Base-by-base conservation (phyloP, 73 alveolate genomes). In the Breviolum minutum region DNA sequence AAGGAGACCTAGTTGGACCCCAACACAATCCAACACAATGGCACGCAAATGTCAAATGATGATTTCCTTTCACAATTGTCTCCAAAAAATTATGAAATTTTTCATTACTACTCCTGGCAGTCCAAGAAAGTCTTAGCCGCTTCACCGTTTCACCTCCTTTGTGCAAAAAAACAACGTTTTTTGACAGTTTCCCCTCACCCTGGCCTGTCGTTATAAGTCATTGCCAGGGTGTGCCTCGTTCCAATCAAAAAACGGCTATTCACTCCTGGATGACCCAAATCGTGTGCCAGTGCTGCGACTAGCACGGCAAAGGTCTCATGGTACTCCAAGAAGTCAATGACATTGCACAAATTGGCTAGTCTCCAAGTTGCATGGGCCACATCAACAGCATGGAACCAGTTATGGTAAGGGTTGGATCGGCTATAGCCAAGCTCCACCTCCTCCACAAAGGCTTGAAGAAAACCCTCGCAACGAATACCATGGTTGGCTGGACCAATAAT, bases 291-390 rank as follows among this genome's bases (percentile, higher is more conserved):
- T 22, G 92, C 71, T 9, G 92, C 92, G 54, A 83, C 92, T 24
- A 83, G 92, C 76, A 83, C 73, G 11, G 80, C 94, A 22, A 86
- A 63, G 94, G 94, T 83, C 74, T 83, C 92, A 61, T 83, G 92
- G 60, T 83, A 83, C 9, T 54, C 70, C 74, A 83, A 26, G 26
- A 20, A 83, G 61, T 83, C 92, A 54, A 83, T 83, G 76, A 54
- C 70, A n/a, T 83, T 83, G 94, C 94, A 86, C 32, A 86, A 63
- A 74, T 69, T 70, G 70, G 96, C 96, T 62, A 90, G 22, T n/a
- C 96, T 62, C 96, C 96, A 90, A 63, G 96, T 90, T 61, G 96
- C 87, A 26, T 90, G 96, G 8, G 87, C 96, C 63, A 90, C 96
- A 19, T 71, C 96, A 61, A 90, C 96, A 17, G 96, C 96, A 20